Conservation (phyloP, 2,329 filamentous ascomycete species). For the Ceratocystis albifundus region DNA sequence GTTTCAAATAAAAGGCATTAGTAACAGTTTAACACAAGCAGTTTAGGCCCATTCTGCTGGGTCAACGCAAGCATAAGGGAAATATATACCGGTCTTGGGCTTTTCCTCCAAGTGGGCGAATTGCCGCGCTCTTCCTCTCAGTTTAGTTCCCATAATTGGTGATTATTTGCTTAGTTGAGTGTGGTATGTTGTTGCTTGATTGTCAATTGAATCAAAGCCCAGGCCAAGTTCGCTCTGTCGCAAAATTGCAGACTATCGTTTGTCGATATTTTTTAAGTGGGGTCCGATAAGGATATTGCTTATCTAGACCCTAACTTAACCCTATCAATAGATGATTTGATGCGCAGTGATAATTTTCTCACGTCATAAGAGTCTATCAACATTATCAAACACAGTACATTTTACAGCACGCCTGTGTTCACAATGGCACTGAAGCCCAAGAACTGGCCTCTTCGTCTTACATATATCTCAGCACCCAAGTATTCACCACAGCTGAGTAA, state of each 20-base stretch:
- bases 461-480: constrained; percentile 42
- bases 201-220: neutral
- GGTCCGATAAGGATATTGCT: constrained; percentile 19
- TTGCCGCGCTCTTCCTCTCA: constrained; percentile 21
- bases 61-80: neutral
- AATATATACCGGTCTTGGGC: constrained; percentile 20
- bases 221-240: constrained; percentile 15
- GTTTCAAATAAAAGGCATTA: neutral
- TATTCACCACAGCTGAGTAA: constrained; percentile 38
- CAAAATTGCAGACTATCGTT: constrained; percentile 17
- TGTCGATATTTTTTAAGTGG: constrained; percentile 23
- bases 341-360: neutral
- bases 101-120: constrained; percentile 21
- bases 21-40: neutral
- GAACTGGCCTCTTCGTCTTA: constrained; percentile 46
- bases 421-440: constrained; percentile 32
- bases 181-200: neutral
- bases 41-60: too few species aligned
- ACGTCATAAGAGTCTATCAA: neutral
- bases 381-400: neutral
- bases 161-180: neutral
- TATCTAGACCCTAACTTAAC: constrained; percentile 20
- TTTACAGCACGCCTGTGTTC: neutral
- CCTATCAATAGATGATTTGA: neutral
- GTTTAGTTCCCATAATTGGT: constrained; percentile 17